These are phyloP conservation scores for Candida maltosa DNA, from an alignment of 805 yeast species.

Conservation along the genomic window DNA sequence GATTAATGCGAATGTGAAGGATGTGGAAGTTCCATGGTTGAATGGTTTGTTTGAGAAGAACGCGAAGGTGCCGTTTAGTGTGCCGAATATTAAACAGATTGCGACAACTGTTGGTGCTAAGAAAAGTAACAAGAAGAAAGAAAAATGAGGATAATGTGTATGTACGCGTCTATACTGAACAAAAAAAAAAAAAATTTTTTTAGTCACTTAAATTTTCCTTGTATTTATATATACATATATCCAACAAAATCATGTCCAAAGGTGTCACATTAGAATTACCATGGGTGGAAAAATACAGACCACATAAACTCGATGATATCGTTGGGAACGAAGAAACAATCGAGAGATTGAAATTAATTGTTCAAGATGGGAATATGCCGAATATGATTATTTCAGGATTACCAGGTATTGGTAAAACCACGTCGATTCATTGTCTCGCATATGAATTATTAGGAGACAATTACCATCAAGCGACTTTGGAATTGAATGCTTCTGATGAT, in stretches of 20 bases:
- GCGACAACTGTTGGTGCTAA: constrained; percentile 23
- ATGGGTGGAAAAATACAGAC: constrained; percentile 93
- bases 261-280: constrained; percentile 32
- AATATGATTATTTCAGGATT: constrained; percentile 93
- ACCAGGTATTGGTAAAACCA: constrained; percentile 97
- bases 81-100: constrained; percentile 41
- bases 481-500: constrained; percentile 94
- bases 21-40: constrained; percentile 47
- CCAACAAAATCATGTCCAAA: background rate
- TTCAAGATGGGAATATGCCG: constrained; percentile 93
- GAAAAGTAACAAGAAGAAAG: background rate
- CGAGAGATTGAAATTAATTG: constrained; percentile 77
- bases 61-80: too few relatives aligned
- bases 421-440: constrained; percentile 88
- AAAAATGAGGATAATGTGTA: background rate
- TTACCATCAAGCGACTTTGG: constrained; percentile 80
- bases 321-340: constrained; percentile 94
- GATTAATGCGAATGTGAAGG: constrained; percentile 26
- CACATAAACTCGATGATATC: constrained; percentile 70
- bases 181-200: constrained; percentile 1
- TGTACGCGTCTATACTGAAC: constrained; percentile 1
- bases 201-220: background rate
- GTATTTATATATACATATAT: too few relatives aligned
- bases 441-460: constrained; percentile 72
- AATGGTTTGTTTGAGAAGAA: constrained; percentile 21